phyloP scores from a whole-genome alignment of 345 rosid species.

The Eucalyptus pauciflora region DNA sequence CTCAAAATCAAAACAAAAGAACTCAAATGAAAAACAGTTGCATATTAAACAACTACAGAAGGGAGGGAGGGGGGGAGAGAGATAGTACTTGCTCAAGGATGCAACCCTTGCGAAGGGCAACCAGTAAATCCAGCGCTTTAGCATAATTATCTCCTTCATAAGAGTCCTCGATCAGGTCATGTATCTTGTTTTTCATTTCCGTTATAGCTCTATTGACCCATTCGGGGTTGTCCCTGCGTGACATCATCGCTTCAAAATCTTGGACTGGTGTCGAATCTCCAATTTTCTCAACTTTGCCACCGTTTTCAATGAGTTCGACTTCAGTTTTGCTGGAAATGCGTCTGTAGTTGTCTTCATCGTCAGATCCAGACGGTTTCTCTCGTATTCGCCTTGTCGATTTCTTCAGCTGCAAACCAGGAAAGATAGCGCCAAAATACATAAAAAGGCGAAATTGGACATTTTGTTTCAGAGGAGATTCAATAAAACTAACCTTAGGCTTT shows the following conservation, averaged over 20 bases:
- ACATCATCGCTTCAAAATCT: slow-evolving; percentile 81
- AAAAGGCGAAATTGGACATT: not conserved
- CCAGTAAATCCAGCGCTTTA: slow-evolving; percentile 48
- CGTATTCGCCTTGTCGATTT: slow-evolving; percentile 32
- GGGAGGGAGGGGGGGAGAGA: not conserved
- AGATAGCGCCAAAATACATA: not conserved
- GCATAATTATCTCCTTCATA: slow-evolving; percentile 22
- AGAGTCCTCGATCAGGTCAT: slow-evolving; percentile 30
- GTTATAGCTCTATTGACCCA: slow-evolving; percentile 57
- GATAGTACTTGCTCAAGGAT: slow-evolving; percentile 65
- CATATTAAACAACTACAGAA: not conserved
- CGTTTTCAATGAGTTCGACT: slow-evolving; percentile 5
- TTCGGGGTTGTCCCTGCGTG: slow-evolving; percentile 62
- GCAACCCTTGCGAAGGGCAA: slow-evolving; percentile 77
- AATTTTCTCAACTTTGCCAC: slow-evolving; percentile 16
- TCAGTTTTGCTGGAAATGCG: slow-evolving; percentile 8
- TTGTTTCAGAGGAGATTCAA: not conserved
- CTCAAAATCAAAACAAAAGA: not conserved
- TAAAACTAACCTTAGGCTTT: slow-evolving; percentile 55
- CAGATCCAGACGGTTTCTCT: slow-evolving; percentile 62
- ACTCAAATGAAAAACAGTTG: not conserved
- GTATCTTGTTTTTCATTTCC: slow-evolving; percentile 47
- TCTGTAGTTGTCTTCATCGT: slow-evolving; percentile 22
- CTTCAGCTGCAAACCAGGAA: slow-evolving; percentile 42
- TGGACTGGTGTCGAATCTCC: slow-evolving; percentile 57